Base-by-base conservation (phyloP, 2,329 filamentous ascomycete genomes). In the Calonectria hawksworthii region DNA sequence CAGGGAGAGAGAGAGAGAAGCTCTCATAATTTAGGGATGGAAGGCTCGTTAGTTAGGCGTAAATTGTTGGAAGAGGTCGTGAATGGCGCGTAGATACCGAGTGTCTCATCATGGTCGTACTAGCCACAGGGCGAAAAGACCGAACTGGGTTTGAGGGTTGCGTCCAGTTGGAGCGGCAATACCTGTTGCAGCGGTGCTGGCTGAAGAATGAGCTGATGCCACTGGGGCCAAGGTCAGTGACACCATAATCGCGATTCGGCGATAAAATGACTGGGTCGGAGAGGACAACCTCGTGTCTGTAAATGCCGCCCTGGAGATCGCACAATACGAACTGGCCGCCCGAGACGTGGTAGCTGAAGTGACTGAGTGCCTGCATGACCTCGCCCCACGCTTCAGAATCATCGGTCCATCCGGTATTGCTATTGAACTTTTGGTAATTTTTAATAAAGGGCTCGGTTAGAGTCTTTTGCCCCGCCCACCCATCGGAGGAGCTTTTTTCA, bases 361-460 rank as follows among this genome's bases (percentile, higher is more conserved):
- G 85, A 77, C 86, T 86, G n/a, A 87, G 79, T 1, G 85, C 85
- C 75, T 87, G 86, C 85, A 87, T 86, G 4, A 77, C 83, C 30
- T 83, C 74, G 3, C 81, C 85, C 85, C 54, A 86, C 4, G 61
- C 50, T n/a, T 59, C 71, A 0, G 74, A 74, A 9, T 79, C 75
- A 71, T 85, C 78, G 47, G 30, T 79, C 86, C 86, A 88, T 51
- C 86, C 86, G 1, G 77, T 83, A 75, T 87, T 87, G 82, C 85
- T 87, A 78, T 87, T 87, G 81, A 86, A 87, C 79, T 86, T 87
- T 73, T 85, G 78, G 76, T 86, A 87, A 75, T 86, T 85, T 21
- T 83, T 72, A 66, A 87, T 87, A 76, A 86, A 86, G 1, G 86
- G 85, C 76, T 87, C 85, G 30, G 74, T 50, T 1, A 87, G 81